Conservation (phyloP, 805 yeast genomes). For the Candida palmyrensis region DNA sequence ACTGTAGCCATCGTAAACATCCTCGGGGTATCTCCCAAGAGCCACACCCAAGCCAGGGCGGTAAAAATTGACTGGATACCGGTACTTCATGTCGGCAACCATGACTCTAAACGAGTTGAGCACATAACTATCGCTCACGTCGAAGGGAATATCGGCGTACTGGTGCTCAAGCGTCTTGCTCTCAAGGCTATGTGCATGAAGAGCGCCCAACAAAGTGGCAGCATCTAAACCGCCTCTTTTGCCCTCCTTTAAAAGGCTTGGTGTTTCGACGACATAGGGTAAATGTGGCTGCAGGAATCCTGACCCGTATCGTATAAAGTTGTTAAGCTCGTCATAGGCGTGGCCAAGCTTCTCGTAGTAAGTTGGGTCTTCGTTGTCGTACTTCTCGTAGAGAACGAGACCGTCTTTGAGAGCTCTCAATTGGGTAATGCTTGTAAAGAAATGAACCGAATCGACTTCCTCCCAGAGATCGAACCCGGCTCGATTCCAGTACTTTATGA, state of each 20-base stretch:
- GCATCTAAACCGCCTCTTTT: slow-evolving; percentile 72
- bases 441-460: slow-evolving; percentile 70
- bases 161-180: slow-evolving; percentile 15
- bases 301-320: slow-evolving; percentile 33
- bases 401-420: slow-evolving; percentile 64
- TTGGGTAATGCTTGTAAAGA: slow-evolving; percentile 76
- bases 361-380: slow-evolving; percentile 17
- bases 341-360: slow-evolving; percentile 24
- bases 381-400: slow-evolving; percentile 25
- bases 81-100: slow-evolving; percentile 59
- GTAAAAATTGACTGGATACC: slow-evolving; percentile 73
- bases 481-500: slow-evolving; percentile 54
- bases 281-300: slow-evolving; percentile 38
- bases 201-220: slow-evolving; percentile 56
- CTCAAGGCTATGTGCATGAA: slow-evolving; percentile 44
- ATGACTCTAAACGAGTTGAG: slow-evolving; percentile 61
- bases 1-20: slow-evolving; percentile 72
- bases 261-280: slow-evolving; percentile 69
- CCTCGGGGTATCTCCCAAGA: slow-evolving; percentile 91
- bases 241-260: slow-evolving; percentile 34
- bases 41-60: slow-evolving; percentile 47
- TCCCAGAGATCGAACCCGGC: slow-evolving; percentile 92
- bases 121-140: slow-evolving; percentile 51
- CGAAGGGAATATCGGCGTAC: slow-evolving; percentile 50
- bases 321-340: slow-evolving; percentile 29